Percentiles rank a stretch among this genome's conserved stretches.
These are phyloP conservation scores for Diplotaxis tenuifolia DNA, from an alignment of 345 rosid genomes.

Conservation along the genomic window DNA sequence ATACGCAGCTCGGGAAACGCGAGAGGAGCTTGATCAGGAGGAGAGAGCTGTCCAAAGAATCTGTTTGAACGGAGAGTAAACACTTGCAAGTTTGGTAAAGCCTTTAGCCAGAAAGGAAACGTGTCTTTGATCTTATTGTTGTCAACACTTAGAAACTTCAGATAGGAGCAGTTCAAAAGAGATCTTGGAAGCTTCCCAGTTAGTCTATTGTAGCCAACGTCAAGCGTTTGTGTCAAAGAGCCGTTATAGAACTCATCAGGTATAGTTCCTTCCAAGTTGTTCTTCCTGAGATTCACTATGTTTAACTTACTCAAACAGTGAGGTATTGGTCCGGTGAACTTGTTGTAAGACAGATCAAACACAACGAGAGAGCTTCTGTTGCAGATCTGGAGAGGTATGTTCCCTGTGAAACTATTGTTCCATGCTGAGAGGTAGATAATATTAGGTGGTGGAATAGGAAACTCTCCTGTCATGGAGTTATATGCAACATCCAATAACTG, in stretches of 20 bases:
- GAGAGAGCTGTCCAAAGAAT: conserved; percentile 5
- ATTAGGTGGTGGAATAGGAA: background rate
- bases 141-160: conserved; percentile 4
- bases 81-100: background rate
- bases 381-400: conserved; percentile 4
- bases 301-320: background rate
- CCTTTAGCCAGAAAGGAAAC: conserved; percentile 25
- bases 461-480: background rate
- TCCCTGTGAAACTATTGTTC: conserved; percentile 3
- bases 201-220: conserved; percentile 19
- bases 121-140: conserved; percentile 3
- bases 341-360: conserved; percentile 8
- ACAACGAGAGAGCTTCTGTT: background rate
- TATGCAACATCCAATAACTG: background rate
- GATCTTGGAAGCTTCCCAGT: conserved; percentile 23
- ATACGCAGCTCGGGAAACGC: conserved; percentile 1
- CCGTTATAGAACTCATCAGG: background rate
- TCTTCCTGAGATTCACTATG: conserved; percentile 11
- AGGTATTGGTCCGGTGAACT: conserved; percentile 20
- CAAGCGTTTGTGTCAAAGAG: background rate
- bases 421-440: background rate
- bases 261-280: conserved; percentile 21
- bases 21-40: background rate
- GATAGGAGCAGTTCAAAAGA: background rate
- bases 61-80: conserved; percentile 23